Base-by-base conservation (phyloP, 805 yeast species). In the Ogataea siamensis region DNA sequence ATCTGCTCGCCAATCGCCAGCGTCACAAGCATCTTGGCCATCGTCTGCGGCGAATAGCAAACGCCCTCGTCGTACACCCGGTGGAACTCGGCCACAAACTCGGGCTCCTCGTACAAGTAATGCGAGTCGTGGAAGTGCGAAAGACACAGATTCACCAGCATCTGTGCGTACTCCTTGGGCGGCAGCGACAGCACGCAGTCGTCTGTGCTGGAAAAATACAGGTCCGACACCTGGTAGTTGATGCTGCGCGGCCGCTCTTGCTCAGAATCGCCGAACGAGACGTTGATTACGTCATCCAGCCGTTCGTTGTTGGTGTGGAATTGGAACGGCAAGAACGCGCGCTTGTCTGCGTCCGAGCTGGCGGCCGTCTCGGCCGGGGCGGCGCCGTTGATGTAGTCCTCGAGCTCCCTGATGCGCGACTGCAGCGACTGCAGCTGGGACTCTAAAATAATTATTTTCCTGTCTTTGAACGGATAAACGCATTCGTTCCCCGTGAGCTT, bases 371-470 rank as follows among this genome's bases (percentile, higher is more conserved):
- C 10, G 19, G 7, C 21, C 14, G 23, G 12, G 11, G 32, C 25
- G 13, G 28, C 23, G 10, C 39, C 27, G 15, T 32, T 38, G 31
- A 55, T 37, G 20, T 41, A 46, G 11, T 33, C 38, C 40, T 58
- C 63, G 17, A 58, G 44, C 14, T 34, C 28, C 27, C 39, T 46
- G 18, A 58, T 51, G 10, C 62, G 43, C 18, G 47, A 42, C 34
- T 54, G 55, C 23, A 58, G 31, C 29, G 47, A 47, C 25, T 43
- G 49, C 33, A 54, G 34, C 28, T 58, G 62, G 34, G 55, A 48
- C 44, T 58, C 60, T 22, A 55, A 34, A 7, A 58, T 46, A 27
- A 58, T 51, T 15, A 58, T 50, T 39, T 58, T 58, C 5, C 63
- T 43, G 36, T 58, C 62, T 34, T 50, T 55, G 42, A 48, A 49